phyloP scores from a whole-genome alignment of 106 monocot species.

The Alisma plantagoaquatica region DNA sequence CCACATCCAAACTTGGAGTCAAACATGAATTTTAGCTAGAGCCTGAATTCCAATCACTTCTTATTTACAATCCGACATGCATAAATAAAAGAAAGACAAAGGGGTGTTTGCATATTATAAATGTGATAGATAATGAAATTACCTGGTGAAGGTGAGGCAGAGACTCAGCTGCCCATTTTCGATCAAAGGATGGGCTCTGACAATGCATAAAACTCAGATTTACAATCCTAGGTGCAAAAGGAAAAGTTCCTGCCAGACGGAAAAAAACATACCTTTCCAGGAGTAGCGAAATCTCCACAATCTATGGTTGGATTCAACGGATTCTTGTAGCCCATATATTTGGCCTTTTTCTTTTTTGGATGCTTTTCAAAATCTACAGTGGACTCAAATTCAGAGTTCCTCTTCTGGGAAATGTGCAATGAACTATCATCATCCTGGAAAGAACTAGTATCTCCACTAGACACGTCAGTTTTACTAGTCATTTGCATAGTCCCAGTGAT shows the following conservation, averaged over 20 bases:
- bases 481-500: constrained; percentile 23
- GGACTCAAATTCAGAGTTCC: constrained; percentile 69
- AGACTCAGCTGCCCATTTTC: constrained; percentile 46
- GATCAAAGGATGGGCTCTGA: constrained; percentile 63
- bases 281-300: constrained; percentile 25
- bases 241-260: background rate
- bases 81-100: too few species aligned
- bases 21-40: too few species aligned
- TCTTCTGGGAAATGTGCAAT: constrained; percentile 50
- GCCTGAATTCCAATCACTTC: too few species aligned
- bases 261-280: constrained; percentile 46
- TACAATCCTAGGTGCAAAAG: too few species aligned
- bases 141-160: constrained; percentile 67
- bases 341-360: constrained; percentile 75
- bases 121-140: background rate
- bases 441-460: constrained; percentile 89
- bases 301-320: constrained; percentile 37
- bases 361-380: constrained; percentile 65
- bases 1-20: too few species aligned
- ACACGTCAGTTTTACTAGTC: constrained; percentile 86
- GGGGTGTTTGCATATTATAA: too few species aligned
- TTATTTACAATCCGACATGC: too few species aligned
- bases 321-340: constrained; percentile 49
- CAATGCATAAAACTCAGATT: constrained; percentile 10
- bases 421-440: constrained; percentile 80